Percentiles rank a stretch among this genome's conserved stretches.
phyloP scores from a whole-genome alignment of 139 green algal genomes.

The Mesotaenium endlicherianum region DNA sequence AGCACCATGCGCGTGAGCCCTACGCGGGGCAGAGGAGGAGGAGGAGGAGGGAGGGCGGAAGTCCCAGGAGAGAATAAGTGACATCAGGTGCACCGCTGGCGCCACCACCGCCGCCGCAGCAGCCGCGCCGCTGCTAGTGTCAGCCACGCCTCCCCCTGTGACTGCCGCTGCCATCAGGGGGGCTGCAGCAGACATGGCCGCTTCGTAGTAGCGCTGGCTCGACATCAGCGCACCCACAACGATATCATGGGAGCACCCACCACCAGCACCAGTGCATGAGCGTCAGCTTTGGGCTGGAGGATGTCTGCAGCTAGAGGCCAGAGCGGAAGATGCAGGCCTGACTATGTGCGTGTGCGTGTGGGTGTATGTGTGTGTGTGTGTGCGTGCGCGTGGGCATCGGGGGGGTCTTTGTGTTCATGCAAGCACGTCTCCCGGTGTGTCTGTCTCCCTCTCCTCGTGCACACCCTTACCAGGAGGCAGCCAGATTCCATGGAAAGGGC shows the following conservation, averaged over 20 bases:
- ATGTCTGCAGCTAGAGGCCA: too few species aligned
- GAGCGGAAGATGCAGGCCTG: too few species aligned
- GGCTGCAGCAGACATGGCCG: neutral
- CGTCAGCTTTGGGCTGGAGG: too few species aligned
- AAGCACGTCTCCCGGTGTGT: too few species aligned
- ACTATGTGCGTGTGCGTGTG: too few species aligned
- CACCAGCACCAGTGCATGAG: too few species aligned
- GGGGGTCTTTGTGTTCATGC: neutral
- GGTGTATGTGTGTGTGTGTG: neutral
- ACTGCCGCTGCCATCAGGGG: neutral
- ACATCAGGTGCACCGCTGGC: neutral
- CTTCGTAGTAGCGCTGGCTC: neutral
- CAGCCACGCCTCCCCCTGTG: neutral
- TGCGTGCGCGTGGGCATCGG: neutral
- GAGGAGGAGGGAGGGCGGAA: too few species aligned
- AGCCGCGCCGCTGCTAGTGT: neutral
- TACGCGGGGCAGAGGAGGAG: too few species aligned
- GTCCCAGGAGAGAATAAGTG: neutral
- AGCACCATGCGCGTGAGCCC: too few species aligned
- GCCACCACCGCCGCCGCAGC: neutral
- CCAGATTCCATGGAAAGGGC: neutral
- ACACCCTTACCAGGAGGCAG: neutral
- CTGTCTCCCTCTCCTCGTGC: too few species aligned
- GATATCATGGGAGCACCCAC: too few species aligned
- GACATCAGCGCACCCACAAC: neutral